These are phyloP conservation scores for Stevia rebaudiana DNA, from an alignment of 140 eudicot species.

Conservation along the genomic window DNA sequence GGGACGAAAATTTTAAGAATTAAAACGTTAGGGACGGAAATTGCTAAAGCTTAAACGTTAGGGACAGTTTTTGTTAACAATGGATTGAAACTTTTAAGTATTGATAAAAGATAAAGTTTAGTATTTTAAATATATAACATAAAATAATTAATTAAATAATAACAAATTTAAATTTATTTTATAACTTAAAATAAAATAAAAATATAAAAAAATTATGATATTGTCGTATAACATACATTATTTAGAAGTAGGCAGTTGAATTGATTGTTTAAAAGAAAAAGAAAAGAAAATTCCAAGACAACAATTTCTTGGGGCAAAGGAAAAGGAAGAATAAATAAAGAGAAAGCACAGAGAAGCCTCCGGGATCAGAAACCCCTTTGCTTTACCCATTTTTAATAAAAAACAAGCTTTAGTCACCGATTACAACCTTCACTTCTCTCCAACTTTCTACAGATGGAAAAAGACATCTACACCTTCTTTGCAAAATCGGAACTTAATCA, in stretches of 20 bases:
- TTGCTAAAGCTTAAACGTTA: no score
- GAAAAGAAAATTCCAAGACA: slow-evolving; percentile 30
- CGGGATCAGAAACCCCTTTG: slow-evolving; percentile 56
- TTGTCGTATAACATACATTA: no score
- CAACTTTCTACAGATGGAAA: slow-evolving; percentile 27
- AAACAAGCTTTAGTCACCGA: slow-evolving; percentile 27
- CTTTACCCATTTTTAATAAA: slow-evolving; percentile 37
- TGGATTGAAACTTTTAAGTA: no score
- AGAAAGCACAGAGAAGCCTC: slow-evolving; percentile 34
- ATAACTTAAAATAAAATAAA: no score
- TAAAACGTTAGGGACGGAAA: no score
- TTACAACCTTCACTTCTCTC: slow-evolving; percentile 4
- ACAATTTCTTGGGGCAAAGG: slow-evolving; percentile 33
- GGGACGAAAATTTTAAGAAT: no score
- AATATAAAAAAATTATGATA: no score
- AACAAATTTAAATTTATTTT: no score
- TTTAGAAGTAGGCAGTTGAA: background rate
- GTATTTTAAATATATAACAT: no score
- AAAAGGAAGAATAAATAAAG: slow-evolving; percentile 32
- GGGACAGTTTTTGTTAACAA: no score
- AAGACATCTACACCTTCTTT: slow-evolving; percentile 15
- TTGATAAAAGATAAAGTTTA: no score
- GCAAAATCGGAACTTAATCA: slow-evolving; percentile 5
- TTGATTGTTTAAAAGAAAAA: slow-evolving; percentile 4
- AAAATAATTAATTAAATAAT: no score